These are phyloP conservation scores for Boletus rubescentipes DNA, from an alignment of 768 basidiomycete genomes.

Conservation along the genomic window DNA sequence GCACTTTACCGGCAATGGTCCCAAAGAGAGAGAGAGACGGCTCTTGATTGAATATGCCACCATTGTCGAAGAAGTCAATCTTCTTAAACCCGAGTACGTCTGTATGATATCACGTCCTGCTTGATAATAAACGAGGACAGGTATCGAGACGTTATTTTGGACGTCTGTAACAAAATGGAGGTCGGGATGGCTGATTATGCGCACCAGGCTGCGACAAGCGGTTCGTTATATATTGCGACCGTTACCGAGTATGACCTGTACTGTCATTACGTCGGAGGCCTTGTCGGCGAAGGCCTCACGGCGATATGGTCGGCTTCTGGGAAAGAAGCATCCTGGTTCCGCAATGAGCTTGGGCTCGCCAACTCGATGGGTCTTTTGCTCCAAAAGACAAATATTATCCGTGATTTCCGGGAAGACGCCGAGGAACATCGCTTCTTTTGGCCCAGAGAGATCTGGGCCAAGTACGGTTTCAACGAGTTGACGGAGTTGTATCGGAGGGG, in stretches of 20 bases:
- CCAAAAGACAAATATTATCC: constrained; percentile 98
- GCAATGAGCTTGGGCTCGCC: constrained; percentile 78
- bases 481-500: constrained; percentile 61
- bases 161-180: constrained; percentile 86
- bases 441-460: constrained; percentile 90
- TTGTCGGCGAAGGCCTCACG: constrained; percentile 94
- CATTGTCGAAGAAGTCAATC: constrained; percentile 78
- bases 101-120: not conserved
- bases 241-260: constrained; percentile 93
- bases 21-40: constrained; percentile 84
- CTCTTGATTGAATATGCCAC: constrained; percentile 81
- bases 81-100: constrained; percentile 58
- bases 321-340: constrained; percentile 75
- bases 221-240: constrained; percentile 67
- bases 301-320: constrained; percentile 83
- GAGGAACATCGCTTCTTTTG: constrained; percentile 88
- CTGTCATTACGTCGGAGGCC: constrained; percentile 97
- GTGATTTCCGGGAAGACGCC: constrained; percentile 90
- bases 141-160: constrained; percentile 77
- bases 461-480: constrained; percentile 72
- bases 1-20: constrained; percentile 79
- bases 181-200: constrained; percentile 97
- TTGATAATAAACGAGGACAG: constrained; percentile 37
- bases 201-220: constrained; percentile 73
- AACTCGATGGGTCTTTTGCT: constrained; percentile 95